Conservation (phyloP, 2,329 filamentous ascomycete species). For the Neopestalotiopsis rosae region DNA sequence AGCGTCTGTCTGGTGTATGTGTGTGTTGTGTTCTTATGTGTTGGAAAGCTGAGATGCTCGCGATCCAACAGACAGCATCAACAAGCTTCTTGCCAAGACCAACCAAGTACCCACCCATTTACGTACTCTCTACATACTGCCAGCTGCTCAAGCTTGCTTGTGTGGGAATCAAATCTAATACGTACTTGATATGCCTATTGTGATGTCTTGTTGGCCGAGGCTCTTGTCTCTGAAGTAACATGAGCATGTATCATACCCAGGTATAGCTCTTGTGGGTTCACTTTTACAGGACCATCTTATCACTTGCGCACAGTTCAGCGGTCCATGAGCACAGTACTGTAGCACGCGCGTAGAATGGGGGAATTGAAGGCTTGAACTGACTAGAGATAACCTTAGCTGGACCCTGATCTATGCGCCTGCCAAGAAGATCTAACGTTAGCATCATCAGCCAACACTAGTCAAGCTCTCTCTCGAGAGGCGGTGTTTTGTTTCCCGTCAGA, state of each 20-base stretch:
- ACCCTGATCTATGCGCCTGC: conserved; percentile 2
- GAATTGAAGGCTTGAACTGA: background rate
- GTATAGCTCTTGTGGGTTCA: background rate
- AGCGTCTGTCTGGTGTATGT: too few species aligned
- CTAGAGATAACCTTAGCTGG: background rate
- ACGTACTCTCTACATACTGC: too few species aligned
- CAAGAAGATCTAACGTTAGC: conserved; percentile 1
- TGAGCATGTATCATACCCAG: background rate
- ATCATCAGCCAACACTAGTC: conserved; percentile 5
- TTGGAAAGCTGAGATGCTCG: too few species aligned
- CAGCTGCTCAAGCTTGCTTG: too few species aligned
- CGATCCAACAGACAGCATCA: too few species aligned
- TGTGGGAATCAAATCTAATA: too few species aligned
- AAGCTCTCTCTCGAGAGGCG: conserved; percentile 1
- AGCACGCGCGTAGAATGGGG: background rate
- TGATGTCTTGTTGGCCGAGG: too few species aligned
- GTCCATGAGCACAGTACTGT: background rate
- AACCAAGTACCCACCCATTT: too few species aligned
- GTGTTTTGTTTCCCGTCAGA: conserved; percentile 1
- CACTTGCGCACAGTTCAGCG: background rate
- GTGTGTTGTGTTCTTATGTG: too few species aligned
- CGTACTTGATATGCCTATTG: too few species aligned
- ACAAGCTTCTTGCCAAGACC: too few species aligned
- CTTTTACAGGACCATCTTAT: background rate
- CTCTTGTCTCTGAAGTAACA: too few species aligned